These are phyloP conservation scores for Botryotinia convoluta DNA, from an alignment of 2,329 filamentous ascomycete species.

Conservation along the genomic window DNA sequence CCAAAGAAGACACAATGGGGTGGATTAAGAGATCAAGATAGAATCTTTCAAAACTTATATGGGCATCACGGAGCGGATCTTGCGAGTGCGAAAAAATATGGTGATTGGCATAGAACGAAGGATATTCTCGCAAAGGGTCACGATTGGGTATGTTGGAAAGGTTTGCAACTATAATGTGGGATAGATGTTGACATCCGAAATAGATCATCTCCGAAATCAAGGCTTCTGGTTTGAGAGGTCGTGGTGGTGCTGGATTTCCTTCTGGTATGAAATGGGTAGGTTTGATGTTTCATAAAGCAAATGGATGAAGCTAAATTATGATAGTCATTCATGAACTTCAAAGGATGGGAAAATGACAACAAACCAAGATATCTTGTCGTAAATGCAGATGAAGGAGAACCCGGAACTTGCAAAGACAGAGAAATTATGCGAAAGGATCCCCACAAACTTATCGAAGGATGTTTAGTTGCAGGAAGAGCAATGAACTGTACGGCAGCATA, in stretches of 20 bases:
- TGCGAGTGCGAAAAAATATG: slow-evolving; percentile 94
- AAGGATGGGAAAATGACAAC: slow-evolving; percentile 97
- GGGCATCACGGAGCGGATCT: slow-evolving; percentile 87
- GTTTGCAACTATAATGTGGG: slow-evolving; percentile 2
- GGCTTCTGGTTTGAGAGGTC: slow-evolving; percentile 88
- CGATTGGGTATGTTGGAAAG: slow-evolving; percentile 67
- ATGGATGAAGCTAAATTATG: slow-evolving; percentile 25
- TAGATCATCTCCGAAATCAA: slow-evolving; percentile 96
- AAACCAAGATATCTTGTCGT: slow-evolving; percentile 96
- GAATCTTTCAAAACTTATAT: slow-evolving; percentile 99
- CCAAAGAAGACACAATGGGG: slow-evolving; percentile 71
- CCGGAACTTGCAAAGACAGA: slow-evolving; percentile 98
- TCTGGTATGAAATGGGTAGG: slow-evolving; percentile 98
- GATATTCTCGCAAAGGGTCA: slow-evolving; percentile 96
- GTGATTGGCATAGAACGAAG: slow-evolving; percentile 99
- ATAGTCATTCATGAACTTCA: slow-evolving; percentile 99
- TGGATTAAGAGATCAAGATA: slow-evolving; percentile 90
- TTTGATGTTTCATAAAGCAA: slow-evolving; percentile 29
- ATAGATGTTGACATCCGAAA: slow-evolving; percentile 26
- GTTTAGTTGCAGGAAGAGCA: slow-evolving; percentile 88
- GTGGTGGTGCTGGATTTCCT: slow-evolving; percentile 96
- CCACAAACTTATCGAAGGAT: slow-evolving; percentile 98
- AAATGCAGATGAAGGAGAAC: slow-evolving; percentile 98
- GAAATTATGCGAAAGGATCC: slow-evolving; percentile 99
- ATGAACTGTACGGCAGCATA: slow-evolving; percentile 99